Percentiles rank a stretch among this genome's conserved stretches.
phyloP scores from a whole-genome alignment of 78 protist species.

The Monocercomonoides exilis region DNA sequence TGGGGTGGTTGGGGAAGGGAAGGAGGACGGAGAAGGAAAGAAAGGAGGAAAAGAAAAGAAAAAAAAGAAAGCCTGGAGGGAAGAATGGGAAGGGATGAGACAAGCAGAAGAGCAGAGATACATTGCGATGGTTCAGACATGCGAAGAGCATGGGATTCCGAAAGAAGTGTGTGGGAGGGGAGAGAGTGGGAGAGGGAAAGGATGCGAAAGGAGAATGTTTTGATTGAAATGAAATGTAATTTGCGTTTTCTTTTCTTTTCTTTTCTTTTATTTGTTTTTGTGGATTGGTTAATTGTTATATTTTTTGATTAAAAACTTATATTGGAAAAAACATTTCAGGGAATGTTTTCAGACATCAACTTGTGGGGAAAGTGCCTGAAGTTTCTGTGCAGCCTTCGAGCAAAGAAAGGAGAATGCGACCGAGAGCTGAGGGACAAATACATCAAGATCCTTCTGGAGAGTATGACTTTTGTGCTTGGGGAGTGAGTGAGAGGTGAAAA shows the following conservation, averaged over 20 bases:
- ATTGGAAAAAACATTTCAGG: background rate
- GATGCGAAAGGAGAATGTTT: no score
- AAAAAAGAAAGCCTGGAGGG: no score
- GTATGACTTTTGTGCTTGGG: constrained; percentile 1
- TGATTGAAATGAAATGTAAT: no score
- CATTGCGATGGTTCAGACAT: background rate
- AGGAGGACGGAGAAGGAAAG: no score
- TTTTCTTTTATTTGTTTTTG: no score
- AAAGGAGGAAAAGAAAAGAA: no score
- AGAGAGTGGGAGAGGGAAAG: no score
- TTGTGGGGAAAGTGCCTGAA: background rate
- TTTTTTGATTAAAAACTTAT: no score
- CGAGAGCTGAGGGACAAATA: background rate
- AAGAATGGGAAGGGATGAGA: no score
- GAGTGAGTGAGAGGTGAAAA: no score
- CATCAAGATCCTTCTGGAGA: background rate
- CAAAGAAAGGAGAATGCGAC: background rate
- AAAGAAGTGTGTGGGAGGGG: background rate
- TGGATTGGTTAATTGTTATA: no score
- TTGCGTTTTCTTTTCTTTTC: background rate
- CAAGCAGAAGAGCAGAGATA: background rate
- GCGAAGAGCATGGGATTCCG: background rate
- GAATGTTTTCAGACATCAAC: background rate
- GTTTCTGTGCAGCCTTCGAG: background rate
- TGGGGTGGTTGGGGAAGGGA: no score